Base-by-base conservation (phyloP, 108 stramenopile species). In the Asterionellopsis glacialis region DNA sequence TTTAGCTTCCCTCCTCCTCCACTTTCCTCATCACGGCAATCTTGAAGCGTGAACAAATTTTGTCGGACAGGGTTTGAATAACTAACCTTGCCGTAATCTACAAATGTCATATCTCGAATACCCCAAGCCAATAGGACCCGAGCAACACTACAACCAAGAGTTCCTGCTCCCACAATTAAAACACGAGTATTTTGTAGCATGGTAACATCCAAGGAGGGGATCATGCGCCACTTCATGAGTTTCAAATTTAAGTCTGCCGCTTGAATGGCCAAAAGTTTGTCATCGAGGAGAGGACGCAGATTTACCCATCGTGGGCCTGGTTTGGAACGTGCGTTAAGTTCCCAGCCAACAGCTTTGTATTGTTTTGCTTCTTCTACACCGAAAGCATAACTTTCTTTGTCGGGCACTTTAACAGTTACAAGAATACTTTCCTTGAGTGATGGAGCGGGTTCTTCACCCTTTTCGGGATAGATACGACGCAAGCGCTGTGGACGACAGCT, bases 51-150 rank as follows among this genome's bases (percentile, higher is more conserved):
- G 73, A 96, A 99, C n/a, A 99, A 69, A 51, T 76, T 81, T 72
- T 99, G 99, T 15, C 99, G 89, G 13, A 95, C 96, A 0, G 99
- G 99, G 75, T 98, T 99, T 33, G 91, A 93, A 66, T 97, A 96
- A 7, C 84, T 78, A 10, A 99, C 99, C 6, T 72, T 74, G 0
- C 99, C 99, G 61, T 85, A 88, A 77, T 99, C 99, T 6, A 98
- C 85, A 66, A 99, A 77, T 15, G 87, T 95, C 45, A 99, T 87
- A 45, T 91, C 52, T 39, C 96, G 75, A 16, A 98, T 77, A n/a
- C 99, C 99, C 97, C 98, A 99, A 14, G 94, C 98, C 26, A 98
- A 55, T 53, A 99, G 68, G 16, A 79, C 80, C 0, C 99, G 70
- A 0, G 96, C 95, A 9, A 99, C 97, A 40, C 72, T 73, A 64